These are phyloP conservation scores for Juglanconis juglandina DNA, from an alignment of 2,329 filamentous ascomycete species.

Conservation along the genomic window DNA sequence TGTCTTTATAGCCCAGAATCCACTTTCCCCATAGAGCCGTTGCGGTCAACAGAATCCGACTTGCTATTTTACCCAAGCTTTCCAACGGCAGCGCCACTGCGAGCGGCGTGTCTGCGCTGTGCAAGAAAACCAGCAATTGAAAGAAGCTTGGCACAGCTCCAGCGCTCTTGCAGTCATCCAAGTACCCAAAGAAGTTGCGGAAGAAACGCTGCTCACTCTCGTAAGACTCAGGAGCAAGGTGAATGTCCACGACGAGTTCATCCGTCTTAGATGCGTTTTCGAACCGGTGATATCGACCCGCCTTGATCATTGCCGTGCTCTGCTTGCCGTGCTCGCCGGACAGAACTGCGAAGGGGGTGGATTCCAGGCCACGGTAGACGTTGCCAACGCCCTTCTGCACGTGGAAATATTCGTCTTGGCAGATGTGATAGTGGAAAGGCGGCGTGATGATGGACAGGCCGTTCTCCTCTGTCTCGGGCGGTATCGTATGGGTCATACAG, in stretches of 20 bases:
- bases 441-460: slow-evolving; percentile 14
- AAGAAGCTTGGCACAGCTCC: slow-evolving; percentile 18
- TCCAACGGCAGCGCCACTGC: slow-evolving; percentile 14
- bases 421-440: slow-evolving; percentile 23
- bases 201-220: slow-evolving; percentile 23
- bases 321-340: not conserved
- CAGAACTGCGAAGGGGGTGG: not conserved
- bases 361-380: slow-evolving; percentile 14
- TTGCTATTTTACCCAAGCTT: not conserved
- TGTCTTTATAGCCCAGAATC: slow-evolving; percentile 16
- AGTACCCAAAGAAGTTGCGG: slow-evolving; percentile 23
- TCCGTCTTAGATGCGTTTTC: slow-evolving; percentile 11
- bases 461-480: not conserved
- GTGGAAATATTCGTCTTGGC: slow-evolving; percentile 22
- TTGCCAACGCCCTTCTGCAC: slow-evolving; percentile 19
- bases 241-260: slow-evolving; percentile 14
- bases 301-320: not conserved
- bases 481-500: slow-evolving; percentile 14
- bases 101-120: slow-evolving; percentile 15
- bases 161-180: slow-evolving; percentile 21
- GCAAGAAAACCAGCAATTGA: slow-evolving; percentile 23
- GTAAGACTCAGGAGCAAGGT: slow-evolving; percentile 16
- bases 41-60: slow-evolving; percentile 7
- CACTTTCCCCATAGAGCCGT: slow-evolving; percentile 15
- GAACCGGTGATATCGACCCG: slow-evolving; percentile 15